Conservation (phyloP, 2,329 filamentous ascomycete species). For the Tolypocladium ovalisporum region DNA sequence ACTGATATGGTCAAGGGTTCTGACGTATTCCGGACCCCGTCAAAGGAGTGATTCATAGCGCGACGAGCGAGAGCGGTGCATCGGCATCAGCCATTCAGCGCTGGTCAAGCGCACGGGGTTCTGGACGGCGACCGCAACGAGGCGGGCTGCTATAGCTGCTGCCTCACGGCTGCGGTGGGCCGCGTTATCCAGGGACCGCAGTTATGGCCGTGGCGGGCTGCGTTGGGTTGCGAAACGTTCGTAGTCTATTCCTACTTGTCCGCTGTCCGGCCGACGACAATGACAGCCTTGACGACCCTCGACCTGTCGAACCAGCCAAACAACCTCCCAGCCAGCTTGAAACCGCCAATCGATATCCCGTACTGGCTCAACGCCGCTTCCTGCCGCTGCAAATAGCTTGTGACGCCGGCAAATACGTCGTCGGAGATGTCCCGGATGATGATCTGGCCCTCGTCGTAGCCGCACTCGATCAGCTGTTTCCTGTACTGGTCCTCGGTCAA, state of each 20-base stretch:
- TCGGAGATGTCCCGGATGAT: constrained; percentile 38
- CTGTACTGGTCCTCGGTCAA: constrained; percentile 33
- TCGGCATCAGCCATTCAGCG: too few relatives aligned
- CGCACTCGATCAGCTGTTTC: constrained; percentile 30
- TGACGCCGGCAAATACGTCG: constrained; percentile 39
- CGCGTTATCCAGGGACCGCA: too few relatives aligned
- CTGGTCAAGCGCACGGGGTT: too few relatives aligned
- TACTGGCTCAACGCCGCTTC: constrained; percentile 20
- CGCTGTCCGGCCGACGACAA: constrained; percentile 19
- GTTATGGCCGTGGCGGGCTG: too few relatives aligned
- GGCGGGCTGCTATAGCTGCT: too few relatives aligned
- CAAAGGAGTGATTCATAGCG: too few relatives aligned
- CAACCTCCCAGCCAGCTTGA: constrained; percentile 23
- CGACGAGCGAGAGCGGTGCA: too few relatives aligned
- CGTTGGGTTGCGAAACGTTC: neutral
- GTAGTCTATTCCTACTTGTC: neutral
- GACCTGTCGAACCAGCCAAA: constrained; percentile 26
- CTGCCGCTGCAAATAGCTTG: constrained; percentile 28
- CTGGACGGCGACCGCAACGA: too few relatives aligned
- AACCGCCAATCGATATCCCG: constrained; percentile 24
- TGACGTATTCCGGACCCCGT: too few relatives aligned
- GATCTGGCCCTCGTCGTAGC: constrained; percentile 31
- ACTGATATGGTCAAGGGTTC: too few relatives aligned
- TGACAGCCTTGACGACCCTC: constrained; percentile 20
- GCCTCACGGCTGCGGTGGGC: too few relatives aligned